A percentile compares a stretch with the other conserved stretches of the same genome.
Conservation (phyloP, 331 rosid species). For the Telfairia occidentalis region DNA sequence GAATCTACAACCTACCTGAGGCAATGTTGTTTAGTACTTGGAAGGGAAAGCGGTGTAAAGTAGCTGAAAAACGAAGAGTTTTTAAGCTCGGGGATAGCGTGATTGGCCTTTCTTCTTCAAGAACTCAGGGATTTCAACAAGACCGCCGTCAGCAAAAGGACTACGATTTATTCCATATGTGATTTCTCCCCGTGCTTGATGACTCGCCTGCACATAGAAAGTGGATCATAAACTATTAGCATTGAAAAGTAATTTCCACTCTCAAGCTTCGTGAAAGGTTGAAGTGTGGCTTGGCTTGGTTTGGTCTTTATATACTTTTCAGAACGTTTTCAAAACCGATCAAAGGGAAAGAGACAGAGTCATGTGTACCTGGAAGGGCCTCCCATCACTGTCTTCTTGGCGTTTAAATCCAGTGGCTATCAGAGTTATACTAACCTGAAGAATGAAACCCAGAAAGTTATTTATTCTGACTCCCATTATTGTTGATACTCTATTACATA, state of each 20-base stretch:
- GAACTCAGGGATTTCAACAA: slow-evolving; percentile 93
- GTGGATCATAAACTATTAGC: slow-evolving; percentile 11
- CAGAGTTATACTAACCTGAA: slow-evolving; percentile 86
- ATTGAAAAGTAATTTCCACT: slow-evolving; percentile 2
- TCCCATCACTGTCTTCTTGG: slow-evolving; percentile 84
- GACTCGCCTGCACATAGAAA: slow-evolving; percentile 45
- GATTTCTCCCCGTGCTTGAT: slow-evolving; percentile 56
- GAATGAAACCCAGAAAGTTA: slow-evolving; percentile 7
- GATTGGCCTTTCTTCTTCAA: slow-evolving; percentile 90
- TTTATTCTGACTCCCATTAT: background rate
- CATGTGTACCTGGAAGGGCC: slow-evolving; percentile 57
- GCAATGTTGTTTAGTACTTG: slow-evolving; percentile 5
- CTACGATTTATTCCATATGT: slow-evolving; percentile 45
- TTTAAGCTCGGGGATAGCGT: slow-evolving; percentile 74
- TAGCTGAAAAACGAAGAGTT: slow-evolving; percentile 2
- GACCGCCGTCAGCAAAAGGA: slow-evolving; percentile 54
- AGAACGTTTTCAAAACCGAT: background rate
- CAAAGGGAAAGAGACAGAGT: background rate
- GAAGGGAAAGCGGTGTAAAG: background rate
- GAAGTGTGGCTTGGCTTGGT: background rate
- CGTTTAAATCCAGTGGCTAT: slow-evolving; percentile 99
- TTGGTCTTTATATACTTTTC: background rate
- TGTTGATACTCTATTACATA: background rate
- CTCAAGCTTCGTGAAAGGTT: background rate
- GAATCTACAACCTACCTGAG: background rate